Evolutionary conservation across 2,329 filamentous ascomycete species (phyloP), one percentile per base, ranked within the genome.

Genomic region (Claviceps humidiphila): DNA sequence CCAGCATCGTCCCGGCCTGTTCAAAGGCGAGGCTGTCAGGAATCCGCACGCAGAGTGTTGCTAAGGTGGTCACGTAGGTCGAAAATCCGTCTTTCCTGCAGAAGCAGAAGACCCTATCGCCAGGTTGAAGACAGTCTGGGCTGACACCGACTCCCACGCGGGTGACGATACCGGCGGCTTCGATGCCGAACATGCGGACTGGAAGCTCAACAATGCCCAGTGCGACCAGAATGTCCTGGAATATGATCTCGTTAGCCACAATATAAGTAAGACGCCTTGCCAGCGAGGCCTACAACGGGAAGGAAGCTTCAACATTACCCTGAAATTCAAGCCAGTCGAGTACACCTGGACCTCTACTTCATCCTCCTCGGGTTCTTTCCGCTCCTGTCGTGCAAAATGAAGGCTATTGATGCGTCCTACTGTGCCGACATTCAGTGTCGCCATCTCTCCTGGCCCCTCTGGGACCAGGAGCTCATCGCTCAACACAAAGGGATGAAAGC

Each of bases 101-200:
- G n/a, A 16, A n/a, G 26, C 39, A 49, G 3, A 30, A n/a, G n/a
- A 71, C 69, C 0, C 65, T 61, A 47, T 72, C 68, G 7, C 70
- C 70, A 0, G 59, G 38, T 1, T 52, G 49, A 8, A 69, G 56
- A 20, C 40, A 9, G 3, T 47, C 17, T 2, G 51, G 20, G 20
- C 20, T 40, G 3, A 58, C 57, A 9, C 8, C 22, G 0, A 59
- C n/a, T 20, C 58, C 58, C 1, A 56, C 47, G 14, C 49, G 49
- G 3, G 43, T 54, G 11, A 63, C 54, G 11, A 62, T 50, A 9
- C 61, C 63, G 11, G 61, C 56, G 8, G 56, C 58, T 53, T 71
- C 70, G 13, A 60, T 55, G 14, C 62, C 63, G 0, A 64, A 55
- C 4, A 40, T 4, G 16, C 16, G 50, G 41, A 58, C 48, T 22